Percentiles rank a stretch among this genome's conserved stretches.
phyloP scores from a whole-genome alignment of 139 green algal genomes.

The Micromonas commoda region DNA sequence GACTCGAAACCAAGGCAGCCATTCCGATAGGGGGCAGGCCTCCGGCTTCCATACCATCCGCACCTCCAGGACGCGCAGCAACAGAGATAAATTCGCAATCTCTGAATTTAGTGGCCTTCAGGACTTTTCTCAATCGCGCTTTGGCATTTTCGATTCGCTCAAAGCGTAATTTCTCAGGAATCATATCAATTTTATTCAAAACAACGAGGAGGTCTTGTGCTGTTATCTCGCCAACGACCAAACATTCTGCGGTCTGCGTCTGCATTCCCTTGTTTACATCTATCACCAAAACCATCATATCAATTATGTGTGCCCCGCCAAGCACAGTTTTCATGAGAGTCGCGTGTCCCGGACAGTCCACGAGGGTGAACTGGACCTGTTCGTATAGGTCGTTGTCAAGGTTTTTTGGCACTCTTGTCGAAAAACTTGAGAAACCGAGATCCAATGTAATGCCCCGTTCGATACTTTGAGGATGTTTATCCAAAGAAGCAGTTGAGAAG shows the following conservation, averaged over 20 bases:
- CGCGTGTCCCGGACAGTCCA: conserved; percentile 96
- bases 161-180: conserved; percentile 56
- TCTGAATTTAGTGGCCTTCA: conserved; percentile 76
- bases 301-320: conserved; percentile 72
- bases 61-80: conserved; percentile 38
- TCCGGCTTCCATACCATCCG: background rate
- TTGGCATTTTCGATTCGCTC: conserved; percentile 47
- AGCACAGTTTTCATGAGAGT: conserved; percentile 93
- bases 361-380: conserved; percentile 84
- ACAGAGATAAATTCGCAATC: conserved; percentile 63
- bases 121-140: conserved; percentile 41
- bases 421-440: conserved; percentile 91
- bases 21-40: conserved; percentile 1
- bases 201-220: conserved; percentile 70
- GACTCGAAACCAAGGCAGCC: background rate
- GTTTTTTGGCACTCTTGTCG: conserved; percentile 21
- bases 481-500: conserved; percentile 86
- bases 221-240: conserved; percentile 74
- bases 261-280: conserved; percentile 92
- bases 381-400: conserved; percentile 34
- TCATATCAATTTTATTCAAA: conserved; percentile 48
- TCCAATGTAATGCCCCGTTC: conserved; percentile 93
- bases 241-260: conserved; percentile 55
- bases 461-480: conserved; percentile 93
- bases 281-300: conserved; percentile 59